Conservation (phyloP, 805 yeast genomes). For the Starmerella floris region DNA sequence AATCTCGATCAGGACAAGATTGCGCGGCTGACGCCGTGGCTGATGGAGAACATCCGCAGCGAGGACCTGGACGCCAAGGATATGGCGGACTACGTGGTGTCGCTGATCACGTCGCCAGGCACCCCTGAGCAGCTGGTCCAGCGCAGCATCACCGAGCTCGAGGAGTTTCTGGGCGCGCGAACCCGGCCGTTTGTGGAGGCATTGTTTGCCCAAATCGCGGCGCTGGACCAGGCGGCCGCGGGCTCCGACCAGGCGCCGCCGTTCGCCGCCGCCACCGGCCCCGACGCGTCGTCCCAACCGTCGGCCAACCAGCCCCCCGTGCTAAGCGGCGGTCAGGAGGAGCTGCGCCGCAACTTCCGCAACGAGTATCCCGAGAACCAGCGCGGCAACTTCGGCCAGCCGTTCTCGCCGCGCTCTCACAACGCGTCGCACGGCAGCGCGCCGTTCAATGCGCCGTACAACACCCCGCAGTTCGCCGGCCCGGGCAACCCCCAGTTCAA, state of each 20-base stretch:
- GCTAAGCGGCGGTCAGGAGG: conserved; percentile 22
- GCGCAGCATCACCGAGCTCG: conserved; percentile 28
- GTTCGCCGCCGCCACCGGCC: neutral
- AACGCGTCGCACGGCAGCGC: neutral
- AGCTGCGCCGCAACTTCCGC: conserved; percentile 23
- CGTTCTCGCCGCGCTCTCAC: neutral
- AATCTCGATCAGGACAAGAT: neutral
- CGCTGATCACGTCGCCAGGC: conserved; percentile 31
- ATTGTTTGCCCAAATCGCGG: conserved; percentile 26
- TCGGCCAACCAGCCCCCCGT: neutral
- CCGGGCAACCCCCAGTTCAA: neutral
- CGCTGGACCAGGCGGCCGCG: conserved; percentile 5
- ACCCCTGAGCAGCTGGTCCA: conserved; percentile 27
- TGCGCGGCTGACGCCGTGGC: conserved; percentile 18
- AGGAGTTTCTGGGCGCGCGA: conserved; percentile 30
- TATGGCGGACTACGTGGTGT: conserved; percentile 35
- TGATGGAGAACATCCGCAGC: conserved; percentile 8
- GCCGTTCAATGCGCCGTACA: neutral
- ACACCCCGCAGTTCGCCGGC: neutral
- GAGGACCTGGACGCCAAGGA: conserved; percentile 23
- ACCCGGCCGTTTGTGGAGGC: conserved; percentile 27
- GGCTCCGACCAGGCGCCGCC: neutral
- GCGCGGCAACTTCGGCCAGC: too few relatives aligned
- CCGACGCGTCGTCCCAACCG: neutral
- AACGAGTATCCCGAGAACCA: neutral